A percentile compares a stretch with the other conserved stretches of the same genome.
phyloP scores from a whole-genome alignment of 345 rosid genomes.

The Gossypium raimondii region DNA sequence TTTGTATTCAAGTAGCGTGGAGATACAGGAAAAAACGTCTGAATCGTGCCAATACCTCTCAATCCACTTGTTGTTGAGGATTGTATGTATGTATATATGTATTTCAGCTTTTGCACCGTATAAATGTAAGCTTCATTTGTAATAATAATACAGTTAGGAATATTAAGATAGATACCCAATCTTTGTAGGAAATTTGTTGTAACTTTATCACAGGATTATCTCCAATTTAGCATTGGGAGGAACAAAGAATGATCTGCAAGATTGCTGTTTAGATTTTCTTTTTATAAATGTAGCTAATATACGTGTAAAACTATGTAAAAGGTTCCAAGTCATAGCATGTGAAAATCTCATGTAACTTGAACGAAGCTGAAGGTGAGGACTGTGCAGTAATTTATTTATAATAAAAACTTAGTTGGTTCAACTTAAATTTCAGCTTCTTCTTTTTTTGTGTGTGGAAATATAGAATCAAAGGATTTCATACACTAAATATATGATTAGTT shows the following conservation, averaged over 20 bases:
- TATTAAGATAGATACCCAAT: background rate
- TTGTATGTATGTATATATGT: background rate
- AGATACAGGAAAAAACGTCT: constrained; percentile 64
- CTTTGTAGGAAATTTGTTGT: background rate
- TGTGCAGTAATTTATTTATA: background rate
- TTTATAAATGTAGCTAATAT: too few species aligned
- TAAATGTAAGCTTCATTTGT: background rate
- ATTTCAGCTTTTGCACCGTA: background rate
- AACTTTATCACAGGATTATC: background rate
- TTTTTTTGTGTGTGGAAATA: too few species aligned
- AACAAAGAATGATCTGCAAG: background rate
- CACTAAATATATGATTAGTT: too few species aligned
- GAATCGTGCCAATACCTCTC: constrained; percentile 26
- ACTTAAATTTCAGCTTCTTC: too few species aligned
- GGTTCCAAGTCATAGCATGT: background rate
- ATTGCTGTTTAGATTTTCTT: background rate
- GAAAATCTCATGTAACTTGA: background rate
- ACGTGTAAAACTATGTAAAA: background rate
- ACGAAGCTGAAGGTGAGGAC: background rate
- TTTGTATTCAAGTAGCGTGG: constrained; percentile 65
- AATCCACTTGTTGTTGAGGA: constrained; percentile 10
- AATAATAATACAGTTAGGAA: background rate
- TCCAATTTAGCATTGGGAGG: background rate
- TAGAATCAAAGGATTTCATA: too few species aligned
- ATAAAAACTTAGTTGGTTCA: background rate